These are phyloP conservation scores for Gillenia trifoliata DNA, from an alignment of 306 rosid genomes.

Conservation along the genomic window DNA sequence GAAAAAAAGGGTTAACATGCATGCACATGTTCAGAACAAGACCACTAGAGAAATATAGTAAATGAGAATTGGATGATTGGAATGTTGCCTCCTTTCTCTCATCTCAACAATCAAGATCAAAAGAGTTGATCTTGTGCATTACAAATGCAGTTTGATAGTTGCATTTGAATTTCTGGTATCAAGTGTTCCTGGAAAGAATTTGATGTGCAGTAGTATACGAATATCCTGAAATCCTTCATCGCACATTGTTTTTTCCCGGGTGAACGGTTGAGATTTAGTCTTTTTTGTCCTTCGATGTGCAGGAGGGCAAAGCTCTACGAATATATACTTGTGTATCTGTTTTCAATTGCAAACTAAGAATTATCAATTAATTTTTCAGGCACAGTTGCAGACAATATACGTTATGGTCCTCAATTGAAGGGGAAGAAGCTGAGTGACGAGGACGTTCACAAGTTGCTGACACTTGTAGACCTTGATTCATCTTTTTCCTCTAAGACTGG, in stretches of 20 bases:
- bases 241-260: no score
- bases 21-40: not conserved
- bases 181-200: not conserved
- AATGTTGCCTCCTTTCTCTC: no score
- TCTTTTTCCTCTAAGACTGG: slow-evolving; percentile 56
- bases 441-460: slow-evolving; percentile 62
- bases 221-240: no score
- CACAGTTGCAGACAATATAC: slow-evolving; percentile 73
- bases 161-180: not conserved
- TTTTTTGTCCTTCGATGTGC: no score
- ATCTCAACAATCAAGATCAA: not conserved
- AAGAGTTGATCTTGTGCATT: not conserved
- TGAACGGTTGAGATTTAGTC: no score
- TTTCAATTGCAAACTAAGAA: not conserved
- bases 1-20: not conserved
- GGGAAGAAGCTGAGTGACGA: slow-evolving; percentile 60
- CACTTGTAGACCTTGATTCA: slow-evolving; percentile 68
- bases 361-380: slow-evolving; percentile 33
- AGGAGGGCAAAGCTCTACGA: not conserved
- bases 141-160: no score
- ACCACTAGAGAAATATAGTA: not conserved
- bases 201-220: not conserved
- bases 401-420: slow-evolving; percentile 73
- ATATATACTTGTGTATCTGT: not conserved
- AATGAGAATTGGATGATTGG: not conserved